These are phyloP conservation scores for Hydnomerulius pinastri DNA, from an alignment of 768 basidiomycete genomes.

Conservation along the genomic window DNA sequence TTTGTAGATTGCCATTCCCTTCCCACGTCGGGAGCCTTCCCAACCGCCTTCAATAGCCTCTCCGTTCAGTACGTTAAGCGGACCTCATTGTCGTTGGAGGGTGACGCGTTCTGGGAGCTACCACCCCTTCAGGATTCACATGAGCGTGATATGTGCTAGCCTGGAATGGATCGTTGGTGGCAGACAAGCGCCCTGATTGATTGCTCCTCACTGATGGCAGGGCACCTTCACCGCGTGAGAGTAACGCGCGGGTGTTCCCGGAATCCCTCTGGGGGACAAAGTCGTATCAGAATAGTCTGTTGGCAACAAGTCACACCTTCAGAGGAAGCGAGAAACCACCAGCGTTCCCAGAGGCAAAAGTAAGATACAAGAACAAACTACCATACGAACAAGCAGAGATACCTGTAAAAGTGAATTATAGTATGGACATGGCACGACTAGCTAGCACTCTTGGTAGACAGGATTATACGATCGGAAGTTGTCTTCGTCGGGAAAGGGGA, in stretches of 20 bases:
- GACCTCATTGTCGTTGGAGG: slow-evolving; percentile 20
- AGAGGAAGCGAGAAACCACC: too few species aligned
- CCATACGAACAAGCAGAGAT: slow-evolving; percentile 28
- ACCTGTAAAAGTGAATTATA: slow-evolving; percentile 27
- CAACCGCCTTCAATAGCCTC: slow-evolving; percentile 69
- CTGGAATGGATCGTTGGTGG: neutral
- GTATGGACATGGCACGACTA: slow-evolving; percentile 42
- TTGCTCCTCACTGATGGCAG: neutral
- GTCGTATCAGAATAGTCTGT: too few species aligned
- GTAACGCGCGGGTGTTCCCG: neutral
- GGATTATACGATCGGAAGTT: slow-evolving; percentile 49
- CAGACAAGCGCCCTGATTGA: too few species aligned
- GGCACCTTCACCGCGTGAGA: neutral
- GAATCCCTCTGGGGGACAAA: too few species aligned
- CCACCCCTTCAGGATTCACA: slow-evolving; percentile 1
- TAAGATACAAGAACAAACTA: slow-evolving; percentile 32
- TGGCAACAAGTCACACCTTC: neutral
- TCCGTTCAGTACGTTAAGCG: slow-evolving; percentile 52
- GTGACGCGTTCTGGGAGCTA: slow-evolving; percentile 28
- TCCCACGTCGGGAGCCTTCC: slow-evolving; percentile 49
- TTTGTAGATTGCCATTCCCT: slow-evolving; percentile 48
- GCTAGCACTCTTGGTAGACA: slow-evolving; percentile 70
- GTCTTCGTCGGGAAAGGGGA: slow-evolving; percentile 64
- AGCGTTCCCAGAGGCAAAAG: slow-evolving; percentile 5
- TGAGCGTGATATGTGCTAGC: slow-evolving; percentile 1